These are phyloP conservation scores for Endoconidiophora polonica DNA, from an alignment of 2,329 filamentous ascomycete genomes.

Conservation along the genomic window DNA sequence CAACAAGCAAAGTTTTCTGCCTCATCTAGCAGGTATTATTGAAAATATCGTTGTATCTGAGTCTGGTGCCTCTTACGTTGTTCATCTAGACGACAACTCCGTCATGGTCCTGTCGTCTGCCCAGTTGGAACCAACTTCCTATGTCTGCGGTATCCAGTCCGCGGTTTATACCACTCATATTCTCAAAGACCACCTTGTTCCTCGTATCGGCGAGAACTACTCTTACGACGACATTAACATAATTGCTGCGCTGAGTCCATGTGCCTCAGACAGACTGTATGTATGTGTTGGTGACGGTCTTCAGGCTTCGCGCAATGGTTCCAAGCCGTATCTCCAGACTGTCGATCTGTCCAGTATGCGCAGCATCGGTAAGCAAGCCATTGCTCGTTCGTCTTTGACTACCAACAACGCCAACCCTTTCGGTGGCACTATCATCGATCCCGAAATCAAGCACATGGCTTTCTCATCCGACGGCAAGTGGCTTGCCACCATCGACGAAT, in stretches of 20 bases:
- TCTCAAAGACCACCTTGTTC: constrained; percentile 36
- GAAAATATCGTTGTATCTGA: constrained; percentile 73
- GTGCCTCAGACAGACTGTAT: constrained; percentile 45
- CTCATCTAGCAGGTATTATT: constrained; percentile 76
- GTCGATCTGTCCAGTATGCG: constrained; percentile 69
- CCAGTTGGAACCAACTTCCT: constrained; percentile 70
- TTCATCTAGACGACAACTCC: constrained; percentile 85
- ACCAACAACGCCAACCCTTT: constrained; percentile 54
- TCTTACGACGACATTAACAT: constrained; percentile 22
- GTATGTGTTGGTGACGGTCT: constrained; percentile 49
- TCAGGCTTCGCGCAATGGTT: constrained; percentile 35
- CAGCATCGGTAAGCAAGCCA: constrained; percentile 69
- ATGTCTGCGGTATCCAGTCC: constrained; percentile 67
- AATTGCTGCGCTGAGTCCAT: constrained; percentile 42
- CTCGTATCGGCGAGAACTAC: constrained; percentile 23
- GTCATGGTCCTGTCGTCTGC: constrained; percentile 78
- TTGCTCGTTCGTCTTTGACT: constrained; percentile 76
- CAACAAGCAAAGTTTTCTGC: constrained; percentile 62
- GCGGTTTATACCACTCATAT: constrained; percentile 32
- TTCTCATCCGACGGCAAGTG: constrained; percentile 70
- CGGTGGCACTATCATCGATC: constrained; percentile 56
- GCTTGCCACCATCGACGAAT: constrained; percentile 85
- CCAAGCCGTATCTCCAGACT: constrained; percentile 52
- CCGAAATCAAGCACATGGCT: constrained; percentile 57
- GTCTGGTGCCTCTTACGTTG: constrained; percentile 60